Conservation (phyloP, 2,329 filamentous ascomycete species). For the Scedosporium dehoogii region DNA sequence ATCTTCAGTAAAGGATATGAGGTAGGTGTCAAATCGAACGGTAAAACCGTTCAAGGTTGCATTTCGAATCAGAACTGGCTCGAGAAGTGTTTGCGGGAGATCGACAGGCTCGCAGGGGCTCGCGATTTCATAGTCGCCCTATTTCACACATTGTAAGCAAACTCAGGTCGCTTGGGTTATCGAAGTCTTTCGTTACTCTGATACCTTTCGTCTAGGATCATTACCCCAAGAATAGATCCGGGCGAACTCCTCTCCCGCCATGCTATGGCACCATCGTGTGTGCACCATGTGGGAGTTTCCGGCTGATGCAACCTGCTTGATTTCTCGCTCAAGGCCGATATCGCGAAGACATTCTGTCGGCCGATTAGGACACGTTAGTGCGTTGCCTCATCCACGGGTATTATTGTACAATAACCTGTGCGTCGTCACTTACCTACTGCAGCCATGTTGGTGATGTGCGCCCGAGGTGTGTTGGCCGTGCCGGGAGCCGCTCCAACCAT, state of each 20-base stretch:
- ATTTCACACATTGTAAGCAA: background rate
- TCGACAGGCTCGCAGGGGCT: constrained; percentile 31
- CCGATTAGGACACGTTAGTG: background rate
- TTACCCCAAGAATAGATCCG: constrained; percentile 41
- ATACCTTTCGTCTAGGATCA: constrained; percentile 30
- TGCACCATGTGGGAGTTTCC: constrained; percentile 32
- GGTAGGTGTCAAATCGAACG: constrained; percentile 24
- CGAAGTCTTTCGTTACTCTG: too few relatives aligned
- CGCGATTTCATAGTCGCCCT: constrained; percentile 31
- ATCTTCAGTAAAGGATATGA: constrained; percentile 19
- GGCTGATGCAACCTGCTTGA: constrained; percentile 23
- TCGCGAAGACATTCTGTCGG: constrained; percentile 39
- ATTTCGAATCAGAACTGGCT: constrained; percentile 28
- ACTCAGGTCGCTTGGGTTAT: too few relatives aligned
- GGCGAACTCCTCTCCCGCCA: constrained; percentile 42
- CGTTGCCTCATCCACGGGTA: too few relatives aligned
- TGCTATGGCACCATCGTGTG: constrained; percentile 40
- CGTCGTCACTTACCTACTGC: constrained; percentile 26
- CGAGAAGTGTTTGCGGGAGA: constrained; percentile 31
- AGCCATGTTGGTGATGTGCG: constrained; percentile 51
- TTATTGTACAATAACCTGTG: background rate
- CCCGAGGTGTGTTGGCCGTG: constrained; percentile 46
- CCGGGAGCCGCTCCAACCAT: constrained; percentile 38
- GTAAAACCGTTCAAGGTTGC: constrained; percentile 25
- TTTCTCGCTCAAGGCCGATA: constrained; percentile 35